Conservation (phyloP, 352 stramenopile genomes). For the Phytopythium oedochilum region DNA sequence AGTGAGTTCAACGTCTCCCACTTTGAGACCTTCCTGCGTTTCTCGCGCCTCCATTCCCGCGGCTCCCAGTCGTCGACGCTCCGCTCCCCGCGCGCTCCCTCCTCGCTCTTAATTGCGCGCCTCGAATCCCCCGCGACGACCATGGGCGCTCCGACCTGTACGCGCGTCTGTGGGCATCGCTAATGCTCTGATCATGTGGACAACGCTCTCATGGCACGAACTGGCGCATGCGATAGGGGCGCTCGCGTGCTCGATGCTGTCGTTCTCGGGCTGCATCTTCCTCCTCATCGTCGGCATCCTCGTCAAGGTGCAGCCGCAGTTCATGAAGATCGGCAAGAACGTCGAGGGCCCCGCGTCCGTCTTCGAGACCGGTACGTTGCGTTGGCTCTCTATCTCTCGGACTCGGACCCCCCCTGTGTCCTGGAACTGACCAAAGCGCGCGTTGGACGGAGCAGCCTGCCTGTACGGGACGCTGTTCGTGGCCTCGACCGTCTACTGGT, state of each 20-base stretch:
- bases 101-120: too few relatives aligned
- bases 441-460: conserved; percentile 20
- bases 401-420: background rate
- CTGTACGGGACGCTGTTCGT: conserved; percentile 73
- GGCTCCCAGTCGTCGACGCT: too few relatives aligned
- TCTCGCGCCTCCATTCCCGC: background rate
- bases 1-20: conserved; percentile 1
- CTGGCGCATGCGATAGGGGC: conserved; percentile 27
- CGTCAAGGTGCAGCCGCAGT: conserved; percentile 74
- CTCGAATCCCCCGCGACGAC: too few relatives aligned
- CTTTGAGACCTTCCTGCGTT: background rate
- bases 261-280: conserved; percentile 72
- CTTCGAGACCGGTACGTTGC: conserved; percentile 52
- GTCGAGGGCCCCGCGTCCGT: conserved; percentile 56
- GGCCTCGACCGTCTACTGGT: conserved; percentile 61
- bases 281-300: conserved; percentile 58
- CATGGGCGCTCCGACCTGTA: background rate
- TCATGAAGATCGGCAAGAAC: conserved; percentile 80
- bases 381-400: background rate
- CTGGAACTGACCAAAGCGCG: background rate
- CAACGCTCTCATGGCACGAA: background rate
- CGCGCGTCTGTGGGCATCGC: background rate
- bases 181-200: background rate
- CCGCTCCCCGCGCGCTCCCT: too few relatives aligned
- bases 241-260: conserved; percentile 72